phyloP scores from a whole-genome alignment of 2,329 filamentous ascomycete species.

The Ophiocordyceps camponoti-floridani region DNA sequence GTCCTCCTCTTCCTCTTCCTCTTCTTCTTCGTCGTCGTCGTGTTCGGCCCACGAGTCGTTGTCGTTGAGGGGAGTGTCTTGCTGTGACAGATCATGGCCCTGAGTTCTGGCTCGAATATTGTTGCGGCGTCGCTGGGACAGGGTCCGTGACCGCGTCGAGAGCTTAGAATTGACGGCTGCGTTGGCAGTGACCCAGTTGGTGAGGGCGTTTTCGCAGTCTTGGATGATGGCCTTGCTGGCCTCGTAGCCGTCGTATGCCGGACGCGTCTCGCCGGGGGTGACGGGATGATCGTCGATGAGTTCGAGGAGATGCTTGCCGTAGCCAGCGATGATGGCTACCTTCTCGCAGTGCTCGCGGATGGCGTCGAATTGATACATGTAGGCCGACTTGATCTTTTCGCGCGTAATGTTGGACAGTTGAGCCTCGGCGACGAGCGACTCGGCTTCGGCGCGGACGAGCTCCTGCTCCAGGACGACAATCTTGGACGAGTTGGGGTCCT shows the following conservation, averaged over 20 bases:
- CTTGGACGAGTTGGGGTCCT: slow-evolving; percentile 94
- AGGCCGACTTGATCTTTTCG: slow-evolving; percentile 97
- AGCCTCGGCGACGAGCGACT: slow-evolving; percentile 95
- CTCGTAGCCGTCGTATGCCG: slow-evolving; percentile 95
- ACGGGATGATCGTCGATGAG: slow-evolving; percentile 93
- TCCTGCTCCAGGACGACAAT: slow-evolving; percentile 98
- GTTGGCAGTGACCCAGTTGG: slow-evolving; percentile 89
- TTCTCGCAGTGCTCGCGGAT: slow-evolving; percentile 96
- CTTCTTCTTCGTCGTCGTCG: slow-evolving; percentile 46
- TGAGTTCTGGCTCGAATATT: slow-evolving; percentile 51
- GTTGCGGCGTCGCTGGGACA: slow-evolving; percentile 69
- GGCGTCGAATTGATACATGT: slow-evolving; percentile 95
- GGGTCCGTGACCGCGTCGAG: slow-evolving; percentile 68
- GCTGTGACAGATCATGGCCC: slow-evolving; percentile 60
- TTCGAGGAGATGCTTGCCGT: slow-evolving; percentile 94
- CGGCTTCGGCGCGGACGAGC: slow-evolving; percentile 91
- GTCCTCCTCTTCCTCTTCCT: background rate
- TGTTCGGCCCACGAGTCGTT: slow-evolving; percentile 59
- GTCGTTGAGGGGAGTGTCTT: slow-evolving; percentile 64
- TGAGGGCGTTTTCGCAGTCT: slow-evolving; percentile 92
- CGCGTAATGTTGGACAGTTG: slow-evolving; percentile 98
- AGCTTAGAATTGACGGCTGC: slow-evolving; percentile 78
- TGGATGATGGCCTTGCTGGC: slow-evolving; percentile 98
- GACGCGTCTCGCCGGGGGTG: slow-evolving; percentile 87
- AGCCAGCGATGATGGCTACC: slow-evolving; percentile 92